phyloP scores from a whole-genome alignment of 208 protist species.

The Hexamita inflata region DNA sequence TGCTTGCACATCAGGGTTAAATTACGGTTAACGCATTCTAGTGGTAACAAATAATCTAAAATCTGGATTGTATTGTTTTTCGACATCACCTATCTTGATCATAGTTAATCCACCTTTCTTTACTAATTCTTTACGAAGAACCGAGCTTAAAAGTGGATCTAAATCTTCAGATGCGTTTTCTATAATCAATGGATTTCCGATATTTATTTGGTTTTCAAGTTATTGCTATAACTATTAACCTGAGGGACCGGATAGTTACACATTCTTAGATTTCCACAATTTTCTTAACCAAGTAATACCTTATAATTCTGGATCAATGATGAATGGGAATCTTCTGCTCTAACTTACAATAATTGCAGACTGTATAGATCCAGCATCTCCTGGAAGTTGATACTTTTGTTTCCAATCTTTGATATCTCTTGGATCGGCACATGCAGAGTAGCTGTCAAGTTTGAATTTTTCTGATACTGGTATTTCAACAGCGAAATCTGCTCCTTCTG shows the following conservation, averaged over 20 bases:
- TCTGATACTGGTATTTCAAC: neutral
- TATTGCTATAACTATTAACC: slow-evolving; percentile 42
- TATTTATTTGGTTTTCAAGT: slow-evolving; percentile 49
- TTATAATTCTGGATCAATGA: slow-evolving; percentile 53
- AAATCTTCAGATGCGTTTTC: slow-evolving; percentile 67
- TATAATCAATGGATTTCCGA: slow-evolving; percentile 47
- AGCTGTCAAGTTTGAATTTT: neutral
- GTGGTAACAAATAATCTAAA: slow-evolving; percentile 88
- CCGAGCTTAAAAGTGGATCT: slow-evolving; percentile 86
- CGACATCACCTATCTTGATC: slow-evolving; percentile 60
- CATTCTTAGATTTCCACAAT: slow-evolving; percentile 33
- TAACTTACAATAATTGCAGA: slow-evolving; percentile 50
- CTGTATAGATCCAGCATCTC: slow-evolving; percentile 42
- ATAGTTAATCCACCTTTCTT: slow-evolving; percentile 67
- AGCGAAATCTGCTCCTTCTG: neutral
- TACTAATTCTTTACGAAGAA: slow-evolving; percentile 85
- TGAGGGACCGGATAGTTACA: slow-evolving; percentile 39
- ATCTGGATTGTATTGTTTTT: slow-evolving; percentile 85
- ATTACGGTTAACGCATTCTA: slow-evolving; percentile 87
- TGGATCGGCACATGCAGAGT: slow-evolving; percentile 42
- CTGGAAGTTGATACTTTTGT: slow-evolving; percentile 39
- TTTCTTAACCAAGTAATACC: slow-evolving; percentile 51
- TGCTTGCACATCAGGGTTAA: slow-evolving; percentile 83
- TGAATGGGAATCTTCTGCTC: slow-evolving; percentile 40
- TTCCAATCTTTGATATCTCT: slow-evolving; percentile 46